A percentile compares a stretch with the other conserved stretches of the same genome.
phyloP scores from a whole-genome alignment of 2,329 filamentous ascomycete species.

The Claviceps pusilla region DNA sequence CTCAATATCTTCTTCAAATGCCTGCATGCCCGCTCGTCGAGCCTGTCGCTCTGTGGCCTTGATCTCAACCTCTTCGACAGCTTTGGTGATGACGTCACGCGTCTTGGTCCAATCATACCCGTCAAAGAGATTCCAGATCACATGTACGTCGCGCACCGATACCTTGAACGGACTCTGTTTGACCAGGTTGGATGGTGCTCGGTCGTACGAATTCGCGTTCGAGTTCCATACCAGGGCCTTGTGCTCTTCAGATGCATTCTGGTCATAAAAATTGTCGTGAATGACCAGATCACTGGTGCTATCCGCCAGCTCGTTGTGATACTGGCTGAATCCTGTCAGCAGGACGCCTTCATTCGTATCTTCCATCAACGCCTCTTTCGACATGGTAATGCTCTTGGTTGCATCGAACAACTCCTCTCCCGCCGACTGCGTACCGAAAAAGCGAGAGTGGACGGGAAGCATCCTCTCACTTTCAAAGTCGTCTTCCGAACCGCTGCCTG shows the following conservation, averaged over 20 bases:
- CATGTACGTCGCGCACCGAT: constrained; percentile 68
- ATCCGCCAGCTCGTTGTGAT: constrained; percentile 24
- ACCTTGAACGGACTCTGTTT: constrained; percentile 59
- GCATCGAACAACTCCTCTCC: constrained; percentile 35
- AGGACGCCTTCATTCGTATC: constrained; percentile 23
- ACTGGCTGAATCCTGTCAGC: constrained; percentile 18
- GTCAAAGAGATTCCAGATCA: constrained; percentile 97
- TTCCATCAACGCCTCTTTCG: constrained; percentile 18
- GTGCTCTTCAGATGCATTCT: constrained; percentile 40
- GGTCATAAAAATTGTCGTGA: constrained; percentile 63
- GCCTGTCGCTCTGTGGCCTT: constrained; percentile 63
- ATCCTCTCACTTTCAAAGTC: constrained; percentile 21
- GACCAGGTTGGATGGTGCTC: constrained; percentile 44
- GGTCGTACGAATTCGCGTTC: constrained; percentile 56
- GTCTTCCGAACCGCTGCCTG: constrained; percentile 21
- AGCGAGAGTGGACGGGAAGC: constrained; percentile 27
- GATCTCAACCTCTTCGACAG: constrained; percentile 73
- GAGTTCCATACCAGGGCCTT: constrained; percentile 72
- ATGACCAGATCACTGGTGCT: constrained; percentile 53
- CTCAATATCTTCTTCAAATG: constrained; percentile 56
- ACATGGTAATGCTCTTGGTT: constrained; percentile 20
- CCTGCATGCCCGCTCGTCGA: constrained; percentile 38
- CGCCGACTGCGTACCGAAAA: constrained; percentile 28
- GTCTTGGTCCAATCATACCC: constrained; percentile 93
- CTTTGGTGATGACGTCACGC: constrained; percentile 70